Conservation (phyloP, 2,329 filamentous ascomycete genomes). For the Monilinia aucupariae region DNA sequence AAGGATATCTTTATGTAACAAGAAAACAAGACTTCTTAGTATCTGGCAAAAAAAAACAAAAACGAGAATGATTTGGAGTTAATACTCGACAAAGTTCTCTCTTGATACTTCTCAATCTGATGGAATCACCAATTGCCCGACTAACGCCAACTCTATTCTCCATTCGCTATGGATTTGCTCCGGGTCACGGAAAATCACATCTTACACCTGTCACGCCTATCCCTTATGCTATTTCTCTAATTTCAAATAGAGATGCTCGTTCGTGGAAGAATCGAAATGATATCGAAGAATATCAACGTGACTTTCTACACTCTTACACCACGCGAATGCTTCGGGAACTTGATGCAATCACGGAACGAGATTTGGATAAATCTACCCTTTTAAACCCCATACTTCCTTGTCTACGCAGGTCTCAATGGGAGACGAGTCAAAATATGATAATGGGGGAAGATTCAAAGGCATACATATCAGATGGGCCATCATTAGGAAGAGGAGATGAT, state of each 20-base stretch:
- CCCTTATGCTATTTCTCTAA: neutral
- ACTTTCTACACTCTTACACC: neutral
- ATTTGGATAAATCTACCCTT: neutral
- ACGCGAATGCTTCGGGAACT: neutral
- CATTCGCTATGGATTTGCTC: neutral
- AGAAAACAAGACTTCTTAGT: neutral
- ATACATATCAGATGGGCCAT: neutral
- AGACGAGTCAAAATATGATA: neutral
- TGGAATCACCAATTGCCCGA: neutral
- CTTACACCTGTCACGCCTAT: neutral
- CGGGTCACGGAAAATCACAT: neutral
- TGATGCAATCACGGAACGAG: neutral
- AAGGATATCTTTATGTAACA: neutral
- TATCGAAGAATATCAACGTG: neutral
- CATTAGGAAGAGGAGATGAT: neutral
- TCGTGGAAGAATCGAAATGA: neutral
- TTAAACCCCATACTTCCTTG: neutral
- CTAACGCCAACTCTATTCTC: neutral
- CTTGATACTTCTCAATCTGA: neutral
- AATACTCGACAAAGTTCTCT: neutral
- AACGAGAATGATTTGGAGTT: neutral
- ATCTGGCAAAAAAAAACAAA: neutral
- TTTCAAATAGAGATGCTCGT: neutral
- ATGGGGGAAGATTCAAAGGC: neutral
- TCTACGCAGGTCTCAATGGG: neutral